Evolutionary conservation across 129 eudicot species (phyloP).

Genomic region (Lonicera japonica): DNA sequence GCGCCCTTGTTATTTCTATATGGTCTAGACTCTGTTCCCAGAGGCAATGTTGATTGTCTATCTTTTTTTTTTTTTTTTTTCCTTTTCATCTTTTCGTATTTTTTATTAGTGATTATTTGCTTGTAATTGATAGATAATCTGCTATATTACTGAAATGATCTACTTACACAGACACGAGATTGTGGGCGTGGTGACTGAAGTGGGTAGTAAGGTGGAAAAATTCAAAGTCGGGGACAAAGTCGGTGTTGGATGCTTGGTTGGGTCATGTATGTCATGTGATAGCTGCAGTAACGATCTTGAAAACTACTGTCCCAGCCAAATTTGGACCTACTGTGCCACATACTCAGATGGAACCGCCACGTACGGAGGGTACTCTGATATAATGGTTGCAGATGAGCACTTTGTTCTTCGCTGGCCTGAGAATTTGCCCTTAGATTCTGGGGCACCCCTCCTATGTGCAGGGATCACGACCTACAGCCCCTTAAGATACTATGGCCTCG

Average conservation of each 20-base stretch:
- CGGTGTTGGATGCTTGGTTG: conserved; percentile 61
- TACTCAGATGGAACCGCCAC: conserved; percentile 46
- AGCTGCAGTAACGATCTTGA: conserved; percentile 39
- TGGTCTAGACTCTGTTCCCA: no score
- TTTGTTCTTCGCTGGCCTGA: conserved; percentile 44
- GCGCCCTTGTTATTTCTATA: no score
- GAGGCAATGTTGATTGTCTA: no score
- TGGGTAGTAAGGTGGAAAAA: conserved; percentile 43
- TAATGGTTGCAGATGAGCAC: conserved; percentile 47
- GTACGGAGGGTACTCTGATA: conserved; percentile 58
- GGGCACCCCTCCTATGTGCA: conserved; percentile 60
- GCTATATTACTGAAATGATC: not conserved
- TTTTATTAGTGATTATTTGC: not conserved
- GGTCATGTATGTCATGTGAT: conserved; percentile 42
- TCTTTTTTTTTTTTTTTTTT: no score
- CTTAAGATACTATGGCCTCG: conserved; percentile 44
- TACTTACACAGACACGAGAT: conserved; percentile 44
- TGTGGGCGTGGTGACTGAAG: conserved; percentile 45
- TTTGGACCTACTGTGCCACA: conserved; percentile 23
- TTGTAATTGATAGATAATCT: not conserved
- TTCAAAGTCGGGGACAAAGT: conserved; percentile 52
- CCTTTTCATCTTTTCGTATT: not conserved
- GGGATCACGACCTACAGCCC: conserved; percentile 72
- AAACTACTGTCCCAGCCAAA: conserved; percentile 37
- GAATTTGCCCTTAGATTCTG: conserved; percentile 41